Evolutionary conservation across 345 rosid genomes (phyloP), one percentile per base, ranked within the genome.

Genomic region (Euphorbia pulcherrima): DNA sequence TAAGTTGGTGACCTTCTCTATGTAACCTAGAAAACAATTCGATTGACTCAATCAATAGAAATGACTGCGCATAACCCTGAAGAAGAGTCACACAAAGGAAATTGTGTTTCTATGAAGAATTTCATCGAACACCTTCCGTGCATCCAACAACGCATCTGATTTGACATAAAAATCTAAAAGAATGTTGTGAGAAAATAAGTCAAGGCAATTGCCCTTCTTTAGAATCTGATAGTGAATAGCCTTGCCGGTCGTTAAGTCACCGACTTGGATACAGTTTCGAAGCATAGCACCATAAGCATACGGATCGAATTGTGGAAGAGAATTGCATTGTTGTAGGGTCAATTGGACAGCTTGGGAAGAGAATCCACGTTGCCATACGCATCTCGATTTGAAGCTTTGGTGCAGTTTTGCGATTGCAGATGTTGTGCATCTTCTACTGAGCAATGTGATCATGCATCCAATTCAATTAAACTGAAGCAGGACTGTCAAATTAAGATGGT

Each of bases 1-100:
- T 94, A 62, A 94, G 88, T 84, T 82, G 86, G 57, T 88, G 90
- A 21, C 96, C 91, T 29, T 89, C 96, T 65, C 83, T 70, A 61
- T 82, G 86, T 79, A 89, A 56, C 85, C 81, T 78, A 12, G 60
- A 44, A 68, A 82, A 86, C 80, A 86, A 74, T 52, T 63, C 77
- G 8, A 79, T 37, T 6, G 90, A 87, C 63, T 86, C 83, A 58
- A 44, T 24, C 76, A 76, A 82, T 24, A 30, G 58, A 60, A 58
- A 44, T 47, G 77, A 69, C 70, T 69, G 79, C 56, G 27, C 65
- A 5, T 74, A 55, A 10, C 90, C 90, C 64, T 78, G 89, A 67
- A 67, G 76, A 46, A 87, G 68, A 62, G 90, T 94, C 53, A 94
- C 53, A 94, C 95, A 46, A 68, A 89, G 0, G 97, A 85, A 6